A percentile compares a stretch with the other conserved stretches of the same genome.
These are phyloP conservation scores for Dictyostelium capitatum DNA, from an alignment of 78 protist species.

Conservation along the genomic window DNA sequence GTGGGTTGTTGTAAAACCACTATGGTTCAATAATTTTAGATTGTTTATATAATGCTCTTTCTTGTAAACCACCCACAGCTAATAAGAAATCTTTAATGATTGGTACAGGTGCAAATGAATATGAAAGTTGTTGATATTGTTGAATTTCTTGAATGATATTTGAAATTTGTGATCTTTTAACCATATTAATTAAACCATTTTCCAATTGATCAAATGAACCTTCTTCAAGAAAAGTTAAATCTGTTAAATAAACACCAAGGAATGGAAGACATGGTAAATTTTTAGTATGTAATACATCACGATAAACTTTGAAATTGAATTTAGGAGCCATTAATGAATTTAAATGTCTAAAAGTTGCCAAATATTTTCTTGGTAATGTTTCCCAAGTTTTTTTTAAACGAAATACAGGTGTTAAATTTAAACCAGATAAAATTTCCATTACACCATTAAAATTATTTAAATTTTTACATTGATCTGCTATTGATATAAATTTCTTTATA, in stretches of 20 bases:
- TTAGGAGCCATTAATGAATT: constrained; percentile 65
- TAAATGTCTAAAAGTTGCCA: constrained; percentile 50
- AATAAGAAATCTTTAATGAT: constrained; percentile 42
- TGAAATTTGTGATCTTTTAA: constrained; percentile 48
- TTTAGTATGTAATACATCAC: constrained; percentile 68
- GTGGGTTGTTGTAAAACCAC: neutral
- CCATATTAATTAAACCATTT: constrained; percentile 69
- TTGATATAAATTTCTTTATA: constrained; percentile 65
- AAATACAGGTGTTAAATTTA: constrained; percentile 62
- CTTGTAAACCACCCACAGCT: constrained; percentile 48
- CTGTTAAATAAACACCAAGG: constrained; percentile 80
- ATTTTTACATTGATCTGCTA: constrained; percentile 57
- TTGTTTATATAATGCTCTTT: constrained; percentile 63
- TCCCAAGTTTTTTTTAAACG: constrained; percentile 81
- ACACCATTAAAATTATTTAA: constrained; percentile 72
- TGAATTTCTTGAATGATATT: constrained; percentile 71
- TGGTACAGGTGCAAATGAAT: constrained; percentile 44
- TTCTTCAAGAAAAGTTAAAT: constrained; percentile 84
- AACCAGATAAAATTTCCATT: constrained; percentile 74
- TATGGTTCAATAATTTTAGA: constrained; percentile 66
- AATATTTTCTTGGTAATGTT: constrained; percentile 43
- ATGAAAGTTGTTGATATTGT: constrained; percentile 73
- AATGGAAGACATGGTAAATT: constrained; percentile 69
- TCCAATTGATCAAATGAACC: constrained; percentile 70
- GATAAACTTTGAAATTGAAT: constrained; percentile 54